These are phyloP conservation scores for Crucibulum laeve DNA, from an alignment of 768 basidiomycete species.

Conservation along the genomic window DNA sequence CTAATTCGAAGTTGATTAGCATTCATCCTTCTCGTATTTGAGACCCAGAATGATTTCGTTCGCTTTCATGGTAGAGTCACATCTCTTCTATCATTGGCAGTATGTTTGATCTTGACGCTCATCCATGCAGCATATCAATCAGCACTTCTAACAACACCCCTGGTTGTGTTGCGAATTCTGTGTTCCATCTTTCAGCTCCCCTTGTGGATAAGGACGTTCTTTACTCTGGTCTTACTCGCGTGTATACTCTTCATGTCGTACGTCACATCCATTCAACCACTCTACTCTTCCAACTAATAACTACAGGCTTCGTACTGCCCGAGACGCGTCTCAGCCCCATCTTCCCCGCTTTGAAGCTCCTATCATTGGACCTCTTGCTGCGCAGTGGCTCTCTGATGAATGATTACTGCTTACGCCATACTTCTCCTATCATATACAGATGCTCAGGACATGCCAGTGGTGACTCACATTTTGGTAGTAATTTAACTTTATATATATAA, in stretches of 20 bases:
- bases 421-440: too few species aligned
- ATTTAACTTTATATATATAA: too few species aligned
- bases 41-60: constrained; percentile 73
- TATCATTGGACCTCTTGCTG: constrained; percentile 58
- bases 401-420: constrained; percentile 8
- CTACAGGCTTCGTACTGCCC: constrained; percentile 44
- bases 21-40: constrained; percentile 59
- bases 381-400: constrained; percentile 67
- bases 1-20: constrained; percentile 32
- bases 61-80: constrained; percentile 65
- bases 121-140: constrained; percentile 66
- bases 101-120: constrained; percentile 1
- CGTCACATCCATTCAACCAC: constrained; percentile 15
- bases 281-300: not conserved
- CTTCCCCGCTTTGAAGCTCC: constrained; percentile 61
- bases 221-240: constrained; percentile 40
- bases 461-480: too few species aligned
- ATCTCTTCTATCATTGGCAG: not conserved
- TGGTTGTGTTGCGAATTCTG: constrained; percentile 52
- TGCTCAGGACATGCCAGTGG: too few species aligned
- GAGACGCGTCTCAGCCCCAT: constrained; percentile 45
- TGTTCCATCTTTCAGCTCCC: constrained; percentile 50
- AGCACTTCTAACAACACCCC: constrained; percentile 62
- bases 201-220: constrained; percentile 43
- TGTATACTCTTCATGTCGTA: constrained; percentile 53